Conservation (phyloP, 2,329 filamentous ascomycete species). For the Lecanosticta acicola region DNA sequence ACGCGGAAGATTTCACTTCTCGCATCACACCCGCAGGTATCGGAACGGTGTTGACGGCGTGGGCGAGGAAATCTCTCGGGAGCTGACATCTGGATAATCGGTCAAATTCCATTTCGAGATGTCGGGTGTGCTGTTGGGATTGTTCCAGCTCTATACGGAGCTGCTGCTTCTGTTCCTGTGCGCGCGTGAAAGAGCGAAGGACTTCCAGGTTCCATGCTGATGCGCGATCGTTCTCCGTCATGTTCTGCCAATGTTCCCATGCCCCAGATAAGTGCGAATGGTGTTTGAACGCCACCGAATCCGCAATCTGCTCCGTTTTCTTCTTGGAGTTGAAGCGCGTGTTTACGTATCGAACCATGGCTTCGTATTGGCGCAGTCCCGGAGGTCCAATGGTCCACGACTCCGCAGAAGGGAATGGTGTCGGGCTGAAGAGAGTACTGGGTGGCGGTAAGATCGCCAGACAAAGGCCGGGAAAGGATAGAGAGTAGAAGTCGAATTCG, state of each 20-base stretch:
- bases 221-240: constrained; percentile 47
- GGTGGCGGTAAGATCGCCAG: constrained; percentile 75
- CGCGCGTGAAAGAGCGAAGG: constrained; percentile 41
- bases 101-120: constrained; percentile 35
- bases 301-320: constrained; percentile 30
- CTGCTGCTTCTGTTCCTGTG: constrained; percentile 35
- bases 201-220: constrained; percentile 45
- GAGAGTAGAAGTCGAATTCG: constrained; percentile 74
- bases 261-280: constrained; percentile 70
- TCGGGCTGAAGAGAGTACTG: constrained; percentile 74
- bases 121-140: constrained; percentile 39
- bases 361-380: constrained; percentile 65
- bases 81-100: constrained; percentile 31
- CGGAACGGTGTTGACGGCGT: constrained; percentile 34
- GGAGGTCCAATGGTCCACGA: constrained; percentile 81
- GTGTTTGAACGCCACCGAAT: constrained; percentile 64
- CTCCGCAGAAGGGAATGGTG: constrained; percentile 67
- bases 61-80: constrained; percentile 30
- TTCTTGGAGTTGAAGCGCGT: constrained; percentile 32
- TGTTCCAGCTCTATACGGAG: constrained; percentile 36
- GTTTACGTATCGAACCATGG: constrained; percentile 44
- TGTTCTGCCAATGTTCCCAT: constrained; percentile 67
- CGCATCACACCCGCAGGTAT: constrained; percentile 35
- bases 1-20: constrained; percentile 25
- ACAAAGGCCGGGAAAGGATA: constrained; percentile 80